Evolutionary conservation across 192 early-diverging fungal species (phyloP).

Genomic region (Radiomyces spectabilis): DNA sequence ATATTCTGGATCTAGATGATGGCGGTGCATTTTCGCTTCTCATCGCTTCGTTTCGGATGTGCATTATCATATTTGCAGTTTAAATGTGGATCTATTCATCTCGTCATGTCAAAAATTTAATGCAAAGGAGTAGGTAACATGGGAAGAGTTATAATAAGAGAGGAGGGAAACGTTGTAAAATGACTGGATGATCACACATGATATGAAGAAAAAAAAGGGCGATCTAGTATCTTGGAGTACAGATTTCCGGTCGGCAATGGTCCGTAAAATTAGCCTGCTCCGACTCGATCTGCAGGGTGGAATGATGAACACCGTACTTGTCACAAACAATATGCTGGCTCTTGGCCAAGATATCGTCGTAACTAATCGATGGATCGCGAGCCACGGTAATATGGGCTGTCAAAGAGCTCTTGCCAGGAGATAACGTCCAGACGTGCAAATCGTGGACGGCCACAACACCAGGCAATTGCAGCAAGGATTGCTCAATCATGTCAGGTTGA

Average conservation of each 20-base stretch:
- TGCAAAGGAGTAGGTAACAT: too few relatives aligned
- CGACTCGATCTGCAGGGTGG: slow-evolving; percentile 46
- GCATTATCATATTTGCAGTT: too few relatives aligned
- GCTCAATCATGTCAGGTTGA: slow-evolving; percentile 37
- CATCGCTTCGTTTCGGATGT: too few relatives aligned
- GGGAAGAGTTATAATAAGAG: too few relatives aligned
- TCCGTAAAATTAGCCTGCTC: slow-evolving; percentile 28
- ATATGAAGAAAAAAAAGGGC: too few relatives aligned
- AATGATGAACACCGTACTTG: slow-evolving; percentile 43
- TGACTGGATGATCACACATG: too few relatives aligned
- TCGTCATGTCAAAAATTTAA: too few relatives aligned
- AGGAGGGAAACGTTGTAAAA: too few relatives aligned
- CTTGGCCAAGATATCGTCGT: slow-evolving; percentile 36
- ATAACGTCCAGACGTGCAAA: slow-evolving; percentile 50
- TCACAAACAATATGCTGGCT: slow-evolving; percentile 44
- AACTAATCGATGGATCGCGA: slow-evolving; percentile 18
- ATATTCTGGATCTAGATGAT: too few relatives aligned
- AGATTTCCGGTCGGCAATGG: slow-evolving; percentile 44
- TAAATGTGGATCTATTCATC: too few relatives aligned
- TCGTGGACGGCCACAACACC: slow-evolving; percentile 46
- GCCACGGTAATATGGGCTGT: slow-evolving; percentile 22
- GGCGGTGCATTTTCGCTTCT: too few relatives aligned
- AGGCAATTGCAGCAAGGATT: slow-evolving; percentile 26
- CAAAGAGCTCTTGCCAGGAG: slow-evolving; percentile 38
- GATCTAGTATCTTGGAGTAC: slow-evolving; percentile 6